Conservation (phyloP, 805 yeast genomes). For the Komagataella pastoris region DNA sequence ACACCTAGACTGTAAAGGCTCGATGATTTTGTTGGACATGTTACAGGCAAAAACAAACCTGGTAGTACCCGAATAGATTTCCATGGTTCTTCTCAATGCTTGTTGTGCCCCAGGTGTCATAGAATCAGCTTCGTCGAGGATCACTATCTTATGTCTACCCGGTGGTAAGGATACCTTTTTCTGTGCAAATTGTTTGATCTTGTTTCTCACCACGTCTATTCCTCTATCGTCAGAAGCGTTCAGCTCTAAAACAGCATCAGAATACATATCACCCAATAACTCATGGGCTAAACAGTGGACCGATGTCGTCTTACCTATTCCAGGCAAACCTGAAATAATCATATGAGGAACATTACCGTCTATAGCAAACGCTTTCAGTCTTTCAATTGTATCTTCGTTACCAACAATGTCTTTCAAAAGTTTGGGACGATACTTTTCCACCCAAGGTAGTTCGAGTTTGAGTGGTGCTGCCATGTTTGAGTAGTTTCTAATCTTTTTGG, state of each 20-base stretch:
- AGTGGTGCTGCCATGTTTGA: not conserved
- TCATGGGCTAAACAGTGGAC: constrained; percentile 82
- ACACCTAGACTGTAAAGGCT: constrained; percentile 92
- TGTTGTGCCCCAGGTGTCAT: constrained; percentile 97
- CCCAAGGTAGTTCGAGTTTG: constrained; percentile 30
- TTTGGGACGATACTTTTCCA: constrained; percentile 90
- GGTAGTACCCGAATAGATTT: constrained; percentile 86
- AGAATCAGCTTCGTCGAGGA: constrained; percentile 90
- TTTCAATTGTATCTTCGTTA: constrained; percentile 76
- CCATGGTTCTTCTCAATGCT: constrained; percentile 91
- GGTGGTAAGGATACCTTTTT: constrained; percentile 78
- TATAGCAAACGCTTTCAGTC: constrained; percentile 69
- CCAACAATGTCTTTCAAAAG: constrained; percentile 80
- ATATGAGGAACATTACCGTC: constrained; percentile 97
- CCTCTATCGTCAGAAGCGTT: constrained; percentile 98
- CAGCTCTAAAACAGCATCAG: constrained; percentile 80
- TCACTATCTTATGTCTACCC: constrained; percentile 86
- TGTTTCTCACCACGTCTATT: constrained; percentile 88
- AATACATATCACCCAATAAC: constrained; percentile 53
- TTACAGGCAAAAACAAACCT: constrained; percentile 98
- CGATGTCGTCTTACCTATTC: constrained; percentile 95
- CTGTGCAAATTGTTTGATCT: constrained; percentile 92
- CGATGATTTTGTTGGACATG: constrained; percentile 87
- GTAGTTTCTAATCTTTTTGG: not conserved
- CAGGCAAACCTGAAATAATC: constrained; percentile 92